A percentile compares a stretch with the other conserved stretches of the same genome.
Evolutionary conservation across 148 eudicot species (phyloP).

Genomic region (Mesembryanthemum crystallinum): DNA sequence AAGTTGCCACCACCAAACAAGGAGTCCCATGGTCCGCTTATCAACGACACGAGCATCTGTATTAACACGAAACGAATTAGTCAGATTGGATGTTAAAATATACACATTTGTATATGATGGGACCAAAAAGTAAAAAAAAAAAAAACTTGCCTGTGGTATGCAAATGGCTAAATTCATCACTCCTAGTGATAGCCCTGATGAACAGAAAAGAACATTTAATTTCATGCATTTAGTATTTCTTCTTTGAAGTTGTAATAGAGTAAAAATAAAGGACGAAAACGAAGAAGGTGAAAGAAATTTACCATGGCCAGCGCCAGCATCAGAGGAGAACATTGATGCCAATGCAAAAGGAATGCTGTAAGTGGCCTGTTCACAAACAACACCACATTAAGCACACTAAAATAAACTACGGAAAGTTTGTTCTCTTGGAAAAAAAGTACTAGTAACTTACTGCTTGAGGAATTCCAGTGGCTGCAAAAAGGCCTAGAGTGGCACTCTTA

Average conservation of each 20-base stretch:
- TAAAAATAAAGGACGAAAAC: neutral
- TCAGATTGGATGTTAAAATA: too few relatives aligned
- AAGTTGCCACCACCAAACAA: conserved; percentile 76
- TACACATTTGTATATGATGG: too few relatives aligned
- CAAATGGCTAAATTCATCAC: conserved; percentile 81
- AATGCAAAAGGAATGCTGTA: conserved; percentile 85
- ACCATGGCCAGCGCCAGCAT: conserved; percentile 86
- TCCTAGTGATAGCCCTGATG: conserved; percentile 65
- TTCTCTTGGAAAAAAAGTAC: too few relatives aligned
- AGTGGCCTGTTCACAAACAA: conserved; percentile 51
- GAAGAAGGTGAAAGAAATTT: neutral
- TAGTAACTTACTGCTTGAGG: conserved; percentile 64
- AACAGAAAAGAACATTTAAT: neutral
- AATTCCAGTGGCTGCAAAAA: conserved; percentile 68
- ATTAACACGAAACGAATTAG: neutral
- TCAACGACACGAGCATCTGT: conserved; percentile 67
- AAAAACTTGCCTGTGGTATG: conserved; percentile 64
- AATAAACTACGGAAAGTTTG: too few relatives aligned
- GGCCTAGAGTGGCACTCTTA: conserved; percentile 45
- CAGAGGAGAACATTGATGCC: conserved; percentile 77
- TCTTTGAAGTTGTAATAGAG: too few relatives aligned
- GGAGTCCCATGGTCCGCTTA: conserved; percentile 69
- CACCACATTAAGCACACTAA: too few relatives aligned
- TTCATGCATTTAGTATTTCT: too few relatives aligned
- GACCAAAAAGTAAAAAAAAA: too few relatives aligned